phyloP scores from a whole-genome alignment of 1,139 yeast species.

The Yamadazyma epiphylla region DNA sequence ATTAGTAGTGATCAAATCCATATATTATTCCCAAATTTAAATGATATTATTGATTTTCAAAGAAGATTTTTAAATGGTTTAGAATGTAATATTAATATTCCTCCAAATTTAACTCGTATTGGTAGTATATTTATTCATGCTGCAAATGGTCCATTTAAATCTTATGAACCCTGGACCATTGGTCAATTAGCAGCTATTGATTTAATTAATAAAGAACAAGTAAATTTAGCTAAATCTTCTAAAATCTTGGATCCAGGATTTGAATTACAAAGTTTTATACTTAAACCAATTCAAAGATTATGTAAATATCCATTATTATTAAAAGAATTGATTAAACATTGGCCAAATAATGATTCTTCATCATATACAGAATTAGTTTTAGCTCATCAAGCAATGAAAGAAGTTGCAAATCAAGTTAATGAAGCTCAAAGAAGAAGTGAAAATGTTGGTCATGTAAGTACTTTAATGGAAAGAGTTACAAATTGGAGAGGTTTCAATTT shows the following conservation, averaged over 20 bases:
- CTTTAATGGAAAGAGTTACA: slow-evolving; percentile 65
- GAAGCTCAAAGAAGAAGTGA: slow-evolving; percentile 94
- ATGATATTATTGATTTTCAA: slow-evolving; percentile 86
- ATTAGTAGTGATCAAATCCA: slow-evolving; percentile 80
- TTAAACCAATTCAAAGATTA: slow-evolving; percentile 92
- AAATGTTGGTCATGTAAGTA: slow-evolving; percentile 68
- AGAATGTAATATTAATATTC: slow-evolving; percentile 81
- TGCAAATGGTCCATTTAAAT: slow-evolving; percentile 71
- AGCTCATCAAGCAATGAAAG: slow-evolving; percentile 62
- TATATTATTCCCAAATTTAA: slow-evolving; percentile 80
- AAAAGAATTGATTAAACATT: slow-evolving; percentile 63
- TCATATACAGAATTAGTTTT: slow-evolving; percentile 59
- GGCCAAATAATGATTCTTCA: slow-evolving; percentile 34
- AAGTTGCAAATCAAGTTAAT: slow-evolving; percentile 80
- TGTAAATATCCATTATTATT: slow-evolving; percentile 88
- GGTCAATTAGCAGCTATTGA: slow-evolving; percentile 87
- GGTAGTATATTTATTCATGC: slow-evolving; percentile 86
- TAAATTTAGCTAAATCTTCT: slow-evolving; percentile 53
- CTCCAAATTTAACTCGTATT: slow-evolving; percentile 73
- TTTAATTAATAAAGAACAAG: slow-evolving; percentile 62
- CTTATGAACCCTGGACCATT: slow-evolving; percentile 88
- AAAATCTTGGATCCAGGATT: slow-evolving; percentile 76
- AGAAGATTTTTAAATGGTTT: slow-evolving; percentile 82
- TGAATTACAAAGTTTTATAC: slow-evolving; percentile 83
- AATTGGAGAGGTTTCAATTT: slow-evolving; percentile 96